Evolutionary conservation across 139 green algal genomes (phyloP).

Genomic region (Trebouxia sp.): DNA sequence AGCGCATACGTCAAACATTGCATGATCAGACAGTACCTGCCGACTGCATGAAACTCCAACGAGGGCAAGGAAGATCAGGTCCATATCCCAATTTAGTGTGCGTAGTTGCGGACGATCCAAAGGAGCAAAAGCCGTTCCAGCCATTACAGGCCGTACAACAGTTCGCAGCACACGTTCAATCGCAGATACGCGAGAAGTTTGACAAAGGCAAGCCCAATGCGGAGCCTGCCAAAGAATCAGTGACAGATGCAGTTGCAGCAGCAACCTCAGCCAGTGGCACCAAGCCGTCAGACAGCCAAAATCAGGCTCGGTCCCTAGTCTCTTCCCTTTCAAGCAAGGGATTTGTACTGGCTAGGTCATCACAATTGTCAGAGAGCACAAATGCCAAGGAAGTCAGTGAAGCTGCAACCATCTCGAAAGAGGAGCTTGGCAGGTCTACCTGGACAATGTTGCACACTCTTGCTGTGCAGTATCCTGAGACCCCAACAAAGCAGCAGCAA

Average conservation of each 20-base stretch:
- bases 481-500: constrained; percentile 80
- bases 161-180: neutral
- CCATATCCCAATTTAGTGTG: neutral
- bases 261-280: neutral
- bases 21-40: neutral
- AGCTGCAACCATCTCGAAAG: constrained; percentile 41
- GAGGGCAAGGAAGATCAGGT: neutral
- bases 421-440: constrained; percentile 85
- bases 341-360: neutral
- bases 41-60: neutral
- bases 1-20: too few relatives aligned
- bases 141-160: constrained; percentile 1
- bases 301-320: neutral
- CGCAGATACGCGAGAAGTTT: constrained; percentile 2
- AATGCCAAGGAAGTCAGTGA: neutral
- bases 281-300: constrained; percentile 4
- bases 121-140: neutral
- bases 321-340: neutral
- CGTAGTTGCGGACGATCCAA: neutral
- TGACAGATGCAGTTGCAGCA: neutral
- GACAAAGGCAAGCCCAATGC: neutral
- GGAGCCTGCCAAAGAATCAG: neutral
- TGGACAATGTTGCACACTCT: constrained; percentile 95
- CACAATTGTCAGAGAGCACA: neutral
- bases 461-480: constrained; percentile 88